Conservation (phyloP, 1,139 yeast genomes). For the Maudiozyma humilis region DNA sequence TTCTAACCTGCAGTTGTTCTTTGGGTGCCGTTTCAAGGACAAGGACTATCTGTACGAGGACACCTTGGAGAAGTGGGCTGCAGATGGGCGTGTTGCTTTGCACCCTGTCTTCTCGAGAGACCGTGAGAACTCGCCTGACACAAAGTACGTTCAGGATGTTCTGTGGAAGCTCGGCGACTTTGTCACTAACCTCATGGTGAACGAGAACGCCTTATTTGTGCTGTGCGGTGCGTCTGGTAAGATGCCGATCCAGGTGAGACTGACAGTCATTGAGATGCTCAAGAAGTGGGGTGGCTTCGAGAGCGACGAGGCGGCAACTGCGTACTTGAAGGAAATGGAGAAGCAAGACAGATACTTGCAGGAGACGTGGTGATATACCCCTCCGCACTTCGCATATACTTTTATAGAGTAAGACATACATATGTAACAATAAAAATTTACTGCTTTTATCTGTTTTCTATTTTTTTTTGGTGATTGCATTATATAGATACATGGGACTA, state of each 20-base stretch:
- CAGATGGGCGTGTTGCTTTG: slow-evolving; percentile 35
- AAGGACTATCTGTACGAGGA: slow-evolving; percentile 63
- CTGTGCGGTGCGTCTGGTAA: slow-evolving; percentile 90
- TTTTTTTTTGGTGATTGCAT: no score
- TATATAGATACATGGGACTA: no score
- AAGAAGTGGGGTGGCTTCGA: slow-evolving; percentile 35
- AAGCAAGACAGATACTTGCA: slow-evolving; percentile 64
- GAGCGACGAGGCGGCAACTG: slow-evolving; percentile 42
- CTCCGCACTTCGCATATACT: no score
- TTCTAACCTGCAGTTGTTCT: slow-evolving; percentile 43
- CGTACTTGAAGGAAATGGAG: slow-evolving; percentile 53
- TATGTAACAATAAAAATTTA: no score
- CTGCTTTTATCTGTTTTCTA: no score
- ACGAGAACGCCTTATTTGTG: slow-evolving; percentile 54
- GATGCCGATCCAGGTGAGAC: slow-evolving; percentile 87
- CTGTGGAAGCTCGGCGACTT: slow-evolving; percentile 43
- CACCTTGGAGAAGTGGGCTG: slow-evolving; percentile 40
- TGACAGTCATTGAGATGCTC: slow-evolving; percentile 60
- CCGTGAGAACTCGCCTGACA: slow-evolving; percentile 31
- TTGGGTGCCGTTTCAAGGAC: slow-evolving; percentile 62
- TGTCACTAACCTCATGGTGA: slow-evolving; percentile 46
- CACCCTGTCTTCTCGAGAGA: slow-evolving; percentile 61
- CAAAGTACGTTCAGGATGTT: slow-evolving; percentile 67
- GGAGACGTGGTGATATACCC: slow-evolving; percentile 80
- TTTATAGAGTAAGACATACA: no score